These are phyloP conservation scores for Suillus americanus DNA, from an alignment of 768 basidiomycete species.

Conservation along the genomic window DNA sequence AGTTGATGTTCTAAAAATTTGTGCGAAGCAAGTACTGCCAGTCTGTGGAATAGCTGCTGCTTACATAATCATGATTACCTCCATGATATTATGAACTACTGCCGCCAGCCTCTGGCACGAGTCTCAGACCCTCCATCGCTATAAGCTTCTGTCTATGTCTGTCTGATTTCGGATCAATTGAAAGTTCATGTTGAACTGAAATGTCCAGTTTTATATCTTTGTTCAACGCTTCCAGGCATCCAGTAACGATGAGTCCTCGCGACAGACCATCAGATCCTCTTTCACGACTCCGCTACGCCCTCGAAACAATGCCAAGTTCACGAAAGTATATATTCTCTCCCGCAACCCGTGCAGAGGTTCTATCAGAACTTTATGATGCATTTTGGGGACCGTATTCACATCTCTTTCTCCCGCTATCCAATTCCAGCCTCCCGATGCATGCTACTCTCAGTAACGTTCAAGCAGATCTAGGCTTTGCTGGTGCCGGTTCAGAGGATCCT, in stretches of 20 bases:
- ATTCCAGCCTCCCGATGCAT: slow-evolving; percentile 60
- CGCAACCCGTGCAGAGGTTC: slow-evolving; percentile 73
- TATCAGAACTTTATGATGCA: slow-evolving; percentile 77
- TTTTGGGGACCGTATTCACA: slow-evolving; percentile 79
- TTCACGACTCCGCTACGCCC: slow-evolving; percentile 68
- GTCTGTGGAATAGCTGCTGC: not conserved
- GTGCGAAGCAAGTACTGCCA: not conserved
- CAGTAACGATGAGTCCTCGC: slow-evolving; percentile 53
- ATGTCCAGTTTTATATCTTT: slow-evolving; percentile 31
- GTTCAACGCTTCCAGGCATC: slow-evolving; percentile 47
- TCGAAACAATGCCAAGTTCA: slow-evolving; percentile 81
- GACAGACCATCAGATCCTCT: slow-evolving; percentile 62
- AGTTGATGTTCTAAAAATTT: not conserved
- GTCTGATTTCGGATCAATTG: not conserved
- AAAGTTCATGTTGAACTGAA: not conserved
- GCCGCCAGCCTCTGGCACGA: not conserved
- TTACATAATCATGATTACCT: not conserved
- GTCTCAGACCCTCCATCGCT: not conserved
- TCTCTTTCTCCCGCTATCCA: slow-evolving; percentile 68
- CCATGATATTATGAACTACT: not conserved
- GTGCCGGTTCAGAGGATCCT: slow-evolving; percentile 59
- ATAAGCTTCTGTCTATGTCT: not conserved
- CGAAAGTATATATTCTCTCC: slow-evolving; percentile 76
- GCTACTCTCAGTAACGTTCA: slow-evolving; percentile 72
- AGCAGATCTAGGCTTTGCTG: slow-evolving; percentile 51